Base-by-base conservation (phyloP, 2,329 filamentous ascomycete species). In the Epichloe uncinata region DNA sequence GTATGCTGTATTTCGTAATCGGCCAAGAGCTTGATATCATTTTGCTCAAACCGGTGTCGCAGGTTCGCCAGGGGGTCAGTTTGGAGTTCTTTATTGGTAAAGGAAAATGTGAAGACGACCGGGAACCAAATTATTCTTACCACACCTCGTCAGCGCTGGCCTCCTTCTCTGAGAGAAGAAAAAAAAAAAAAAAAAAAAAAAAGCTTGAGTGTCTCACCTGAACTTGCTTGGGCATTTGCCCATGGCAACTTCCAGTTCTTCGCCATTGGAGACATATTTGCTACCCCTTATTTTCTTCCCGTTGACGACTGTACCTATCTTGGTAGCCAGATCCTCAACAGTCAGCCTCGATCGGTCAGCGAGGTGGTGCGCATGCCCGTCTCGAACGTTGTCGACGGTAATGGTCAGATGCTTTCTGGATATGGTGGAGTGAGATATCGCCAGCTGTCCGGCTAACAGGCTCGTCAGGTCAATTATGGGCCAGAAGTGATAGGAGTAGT, bases 351-450 rank as follows among this genome's bases (percentile, higher is more conserved):
- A 88, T 53, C 84, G 80, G 38, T 73, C 75, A 51, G 78, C 74
- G 13, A 85, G 69, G 52, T 80, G 77, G 52, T 78, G 75, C 49
- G 81, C 85, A 60, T 87, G 80, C 45, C 80, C 83, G 13, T 81
- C 69, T 40, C 72, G 68, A 37, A 91, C 83, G 0, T 69, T 58
- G 44, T 76, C 79, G 6, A 97, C 80, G 41, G 81, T 75, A 46
- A 98, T 82, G 34, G 82, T 82, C 55, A 96, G 70, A 66, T 98
- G 93, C 61, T 93, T 87, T 50, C 91, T 78, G 34, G 93, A 98
- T 45, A 98, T 86, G 1, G 84, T 85, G 60, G 85, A 87, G 60
- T 93, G 78, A 5, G 83, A 78, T 56, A 95, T 85, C 22, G 78
- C 81, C 56, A 86, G 69, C 59, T 77, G 79, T 3, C 79, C 79